phyloP scores from a whole-genome alignment of 2,329 filamentous ascomycete genomes.

The Monosporascus sp. region DNA sequence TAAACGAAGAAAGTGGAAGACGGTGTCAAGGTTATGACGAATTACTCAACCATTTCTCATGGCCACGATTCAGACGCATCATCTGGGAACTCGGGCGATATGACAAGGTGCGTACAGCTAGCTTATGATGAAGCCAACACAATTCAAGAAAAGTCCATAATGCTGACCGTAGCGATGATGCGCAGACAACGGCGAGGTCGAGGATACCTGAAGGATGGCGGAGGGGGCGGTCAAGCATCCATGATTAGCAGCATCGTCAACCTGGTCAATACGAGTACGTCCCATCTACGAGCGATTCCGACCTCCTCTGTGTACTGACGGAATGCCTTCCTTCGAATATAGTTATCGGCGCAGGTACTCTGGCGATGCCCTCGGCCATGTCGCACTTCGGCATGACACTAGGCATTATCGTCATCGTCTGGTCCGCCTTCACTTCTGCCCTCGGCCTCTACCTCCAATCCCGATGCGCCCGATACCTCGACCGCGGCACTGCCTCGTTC shows the following conservation, averaged over 20 bases:
- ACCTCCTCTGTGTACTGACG: background rate
- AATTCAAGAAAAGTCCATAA: slow-evolving; percentile 4
- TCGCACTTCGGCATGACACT: slow-evolving; percentile 92
- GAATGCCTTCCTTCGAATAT: slow-evolving; percentile 3
- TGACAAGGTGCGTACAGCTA: slow-evolving; percentile 39
- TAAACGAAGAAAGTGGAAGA: too few species aligned
- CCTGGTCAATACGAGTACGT: slow-evolving; percentile 86
- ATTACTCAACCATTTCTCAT: slow-evolving; percentile 49
- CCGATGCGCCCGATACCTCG: slow-evolving; percentile 86
- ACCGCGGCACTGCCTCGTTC: slow-evolving; percentile 83
- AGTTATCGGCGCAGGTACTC: slow-evolving; percentile 90
- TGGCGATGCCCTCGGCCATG: slow-evolving; percentile 92
- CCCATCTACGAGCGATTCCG: background rate
- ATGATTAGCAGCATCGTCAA: slow-evolving; percentile 93
- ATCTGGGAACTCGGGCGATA: slow-evolving; percentile 33
- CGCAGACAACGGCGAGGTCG: slow-evolving; percentile 50
- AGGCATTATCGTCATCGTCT: slow-evolving; percentile 77
- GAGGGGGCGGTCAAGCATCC: slow-evolving; percentile 67
- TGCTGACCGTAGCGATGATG: slow-evolving; percentile 1
- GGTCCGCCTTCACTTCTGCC: slow-evolving; percentile 82
- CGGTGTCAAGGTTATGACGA: slow-evolving; percentile 40
- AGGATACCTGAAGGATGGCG: slow-evolving; percentile 62
- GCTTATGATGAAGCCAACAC: background rate
- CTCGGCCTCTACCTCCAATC: slow-evolving; percentile 95
- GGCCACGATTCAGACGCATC: slow-evolving; percentile 34